Conservation (phyloP, 163 green algal genomes). For the Coccomyxa subellipsoidea region DNA sequence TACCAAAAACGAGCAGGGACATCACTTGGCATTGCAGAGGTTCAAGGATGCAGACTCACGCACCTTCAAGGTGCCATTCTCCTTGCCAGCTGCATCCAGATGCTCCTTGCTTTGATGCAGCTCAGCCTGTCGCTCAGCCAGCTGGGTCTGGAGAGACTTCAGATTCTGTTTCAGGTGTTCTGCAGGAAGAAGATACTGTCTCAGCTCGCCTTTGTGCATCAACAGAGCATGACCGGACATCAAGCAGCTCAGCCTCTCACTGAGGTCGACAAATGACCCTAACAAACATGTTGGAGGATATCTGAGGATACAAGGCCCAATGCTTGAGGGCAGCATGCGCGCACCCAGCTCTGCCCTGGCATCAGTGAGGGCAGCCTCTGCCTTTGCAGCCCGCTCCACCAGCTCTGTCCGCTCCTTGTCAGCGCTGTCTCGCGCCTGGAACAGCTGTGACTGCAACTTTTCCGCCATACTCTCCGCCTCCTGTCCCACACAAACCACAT, state of each 20-base stretch:
- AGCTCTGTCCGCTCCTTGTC: background rate
- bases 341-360: background rate
- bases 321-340: background rate
- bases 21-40: background rate
- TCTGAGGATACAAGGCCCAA: background rate
- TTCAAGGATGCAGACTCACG: background rate
- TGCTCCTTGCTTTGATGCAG: background rate
- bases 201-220: no score
- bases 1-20: no score
- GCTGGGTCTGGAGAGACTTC: background rate
- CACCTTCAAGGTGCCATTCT: background rate
- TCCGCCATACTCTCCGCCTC: background rate
- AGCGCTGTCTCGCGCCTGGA: background rate
- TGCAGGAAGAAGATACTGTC: no score
- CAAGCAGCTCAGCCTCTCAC: no score
- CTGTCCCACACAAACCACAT: background rate
- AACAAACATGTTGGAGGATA: background rate
- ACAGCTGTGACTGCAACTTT: background rate
- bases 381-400: background rate
- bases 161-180: background rate
- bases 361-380: background rate
- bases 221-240: no score
- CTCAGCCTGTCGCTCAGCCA: background rate
- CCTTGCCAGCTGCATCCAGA: background rate
- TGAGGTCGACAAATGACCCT: no score